Evolutionary conservation across 139 green algal genomes (phyloP), one percentile per base, ranked within the genome.

Genomic region (Haematococcus lacustris): DNA sequence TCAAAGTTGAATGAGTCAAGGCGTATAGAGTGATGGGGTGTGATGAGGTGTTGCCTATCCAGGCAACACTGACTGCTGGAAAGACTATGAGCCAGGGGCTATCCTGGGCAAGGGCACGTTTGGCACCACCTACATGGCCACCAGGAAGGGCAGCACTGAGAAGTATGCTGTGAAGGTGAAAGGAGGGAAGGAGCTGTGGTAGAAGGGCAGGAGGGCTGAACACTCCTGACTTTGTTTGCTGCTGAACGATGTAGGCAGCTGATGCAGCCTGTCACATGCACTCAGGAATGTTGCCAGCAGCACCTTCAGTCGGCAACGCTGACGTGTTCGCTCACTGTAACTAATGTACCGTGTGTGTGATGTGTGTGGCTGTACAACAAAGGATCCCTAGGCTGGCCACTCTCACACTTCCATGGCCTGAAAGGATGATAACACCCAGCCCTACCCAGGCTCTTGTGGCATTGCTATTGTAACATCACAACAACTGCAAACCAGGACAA

Each of bases 41-140:
- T n/a, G n/a, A n/a, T n/a, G n/a, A n/a, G n/a, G n/a, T n/a, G n/a
- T n/a, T n/a, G n/a, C n/a, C n/a, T n/a, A n/a, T n/a, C n/a, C n/a
- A n/a, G n/a, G 63, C 28, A 75, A 81, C 57, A 85, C 75, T 1
- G 79, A 85, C 59, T 85, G 79, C 79, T 85, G 79, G 79, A 85
- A 85, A 73, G 79, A 85, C 64, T 85, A 82, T 61, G 80, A 89
- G 41, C 66, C 85, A 0, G 84, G 82, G 53, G 77, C 67, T 13
- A 73, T 86, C 7, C 76, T 92, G 51, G 87, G 87, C 34, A 89
- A 92, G 73, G 87, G 87, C 34, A 85, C 87, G 30, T 92, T 91
- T 66, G 87, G 87, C n/a, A 89, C 80, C 28, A 90, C 82, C 0
- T 85, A 87, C 66, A 60, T 86, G 2, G 83, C 79, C 3, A 80